Base-by-base conservation (phyloP, 164 flowering plant genomes). In the Aristolochia californica region DNA sequence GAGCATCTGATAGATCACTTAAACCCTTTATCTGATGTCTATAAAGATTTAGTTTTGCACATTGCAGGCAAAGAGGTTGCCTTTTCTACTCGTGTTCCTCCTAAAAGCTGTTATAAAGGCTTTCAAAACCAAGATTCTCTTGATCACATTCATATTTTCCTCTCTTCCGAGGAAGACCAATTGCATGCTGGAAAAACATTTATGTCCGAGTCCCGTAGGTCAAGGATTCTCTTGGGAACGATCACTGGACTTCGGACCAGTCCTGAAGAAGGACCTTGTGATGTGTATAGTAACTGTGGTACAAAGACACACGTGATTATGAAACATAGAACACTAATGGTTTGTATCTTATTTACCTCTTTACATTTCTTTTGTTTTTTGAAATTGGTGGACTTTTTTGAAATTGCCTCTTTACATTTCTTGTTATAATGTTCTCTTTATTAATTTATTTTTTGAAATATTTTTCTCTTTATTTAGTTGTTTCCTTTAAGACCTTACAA, bases 301-400 rank as follows among this genome's bases (percentile, higher is more conserved):
- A 58, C 71, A 66, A 83, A 84, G 66, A 91, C 96, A 44, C 96
- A 88, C 63, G 82, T 76, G 72, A 72, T 91, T 48, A 73, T 91
- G 79, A 91, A 84, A 64, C 95, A 88, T 60, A 75, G 96, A 58
- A 91, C 98, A 23, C 66, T 88, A 57, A 63, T 88, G 96, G 98
- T 91, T 48, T 60, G 95, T 79, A 62, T 64, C 45, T 13, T 13
- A 59, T n/a, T 26, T 70, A 43, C 54, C 55, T 57, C 45, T 56
- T 8, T 34, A 34, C 1, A 34, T 1, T 34, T 34, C 40, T 34
- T 28, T 1, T 45, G 45, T 63, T 20, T 44, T 18, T 60, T 24
- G 48, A 14, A 18, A n/a, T n/a, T n/a, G n/a, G n/a, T n/a, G n/a
- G n/a, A n/a, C n/a, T n/a, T n/a, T n/a, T n/a, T n/a, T n/a, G n/a